Percentiles rank a stretch among this genome's conserved stretches.
Conservation (phyloP, 495 filamentous ascomycete genomes). For the Oidiodendron maius region DNA sequence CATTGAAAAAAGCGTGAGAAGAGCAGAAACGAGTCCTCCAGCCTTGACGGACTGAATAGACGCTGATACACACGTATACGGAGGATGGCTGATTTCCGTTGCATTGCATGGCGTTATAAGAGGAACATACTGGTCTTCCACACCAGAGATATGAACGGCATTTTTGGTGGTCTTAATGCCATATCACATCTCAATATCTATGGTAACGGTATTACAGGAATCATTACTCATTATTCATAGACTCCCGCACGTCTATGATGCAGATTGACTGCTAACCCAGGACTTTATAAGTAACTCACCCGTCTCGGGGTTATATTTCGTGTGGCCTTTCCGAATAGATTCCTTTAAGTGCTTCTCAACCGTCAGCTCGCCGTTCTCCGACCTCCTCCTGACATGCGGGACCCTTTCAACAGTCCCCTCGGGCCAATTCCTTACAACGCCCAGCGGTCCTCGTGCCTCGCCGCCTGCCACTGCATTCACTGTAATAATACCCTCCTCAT, state of each 20-base stretch:
- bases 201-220: no score
- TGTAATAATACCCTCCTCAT: conserved; percentile 21
- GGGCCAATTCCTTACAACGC: conserved; percentile 6
- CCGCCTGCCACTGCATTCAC: conserved; percentile 1
- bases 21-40: conserved; percentile 90
- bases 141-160: conserved; percentile 15
- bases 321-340: not conserved
- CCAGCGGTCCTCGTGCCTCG: not conserved
- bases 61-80: conserved; percentile 20
- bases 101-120: conserved; percentile 16
- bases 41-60: conserved; percentile 62
- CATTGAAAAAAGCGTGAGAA: no score
- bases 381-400: not conserved
- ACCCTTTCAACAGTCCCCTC: not conserved
- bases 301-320: not conserved
- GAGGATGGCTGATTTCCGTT: not conserved
- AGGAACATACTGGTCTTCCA: conserved; percentile 20
- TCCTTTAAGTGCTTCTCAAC: not conserved
- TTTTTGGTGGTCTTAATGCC: conserved; percentile 24
- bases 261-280: not conserved
- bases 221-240: not conserved
- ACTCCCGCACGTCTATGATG: no score
- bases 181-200: conserved; percentile 6
- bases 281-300: not conserved
- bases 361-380: not conserved